These are phyloP conservation scores for Neoboletus brunneissimus DNA, from an alignment of 768 basidiomycete species.

Conservation along the genomic window DNA sequence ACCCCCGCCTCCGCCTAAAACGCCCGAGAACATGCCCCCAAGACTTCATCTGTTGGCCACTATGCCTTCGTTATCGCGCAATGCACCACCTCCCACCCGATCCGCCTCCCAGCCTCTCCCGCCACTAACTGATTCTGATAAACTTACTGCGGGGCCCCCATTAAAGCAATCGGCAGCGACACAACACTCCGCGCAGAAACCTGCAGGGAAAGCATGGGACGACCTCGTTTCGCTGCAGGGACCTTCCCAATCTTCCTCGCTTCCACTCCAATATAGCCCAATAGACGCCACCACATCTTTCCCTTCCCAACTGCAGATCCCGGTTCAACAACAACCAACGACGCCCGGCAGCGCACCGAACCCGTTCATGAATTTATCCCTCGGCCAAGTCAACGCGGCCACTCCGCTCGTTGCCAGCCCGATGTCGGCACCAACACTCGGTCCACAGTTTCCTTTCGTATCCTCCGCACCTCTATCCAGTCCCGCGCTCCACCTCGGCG, in stretches of 20 bases:
- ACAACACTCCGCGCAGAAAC: constrained; percentile 18
- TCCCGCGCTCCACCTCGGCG: constrained; percentile 11
- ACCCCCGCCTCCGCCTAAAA: constrained; percentile 29
- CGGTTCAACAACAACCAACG: constrained; percentile 6
- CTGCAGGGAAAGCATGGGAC: constrained; percentile 50
- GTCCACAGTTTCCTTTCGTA: constrained; percentile 7
- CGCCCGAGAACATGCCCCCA: constrained; percentile 24
- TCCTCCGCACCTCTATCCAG: constrained; percentile 6
- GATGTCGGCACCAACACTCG: neutral
- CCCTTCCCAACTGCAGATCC: constrained; percentile 16
- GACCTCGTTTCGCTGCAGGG: constrained; percentile 52
- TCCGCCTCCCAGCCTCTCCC: constrained; percentile 39
- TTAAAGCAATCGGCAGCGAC: neutral
- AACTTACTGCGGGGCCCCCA: constrained; percentile 6
- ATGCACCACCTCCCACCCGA: constrained; percentile 21
- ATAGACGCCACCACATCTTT: neutral
- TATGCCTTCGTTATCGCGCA: constrained; percentile 11
- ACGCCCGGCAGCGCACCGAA: constrained; percentile 6
- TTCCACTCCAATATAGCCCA: constrained; percentile 44
- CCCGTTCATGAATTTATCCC: constrained; percentile 21
- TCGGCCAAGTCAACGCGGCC: constrained; percentile 2
- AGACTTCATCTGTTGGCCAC: constrained; percentile 15
- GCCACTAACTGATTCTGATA: constrained; percentile 10
- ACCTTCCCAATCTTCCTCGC: constrained; percentile 37
- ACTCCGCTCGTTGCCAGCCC: constrained; percentile 4